phyloP scores from a whole-genome alignment of 805 yeast genomes.

The Wickerhamiella azyma region DNA sequence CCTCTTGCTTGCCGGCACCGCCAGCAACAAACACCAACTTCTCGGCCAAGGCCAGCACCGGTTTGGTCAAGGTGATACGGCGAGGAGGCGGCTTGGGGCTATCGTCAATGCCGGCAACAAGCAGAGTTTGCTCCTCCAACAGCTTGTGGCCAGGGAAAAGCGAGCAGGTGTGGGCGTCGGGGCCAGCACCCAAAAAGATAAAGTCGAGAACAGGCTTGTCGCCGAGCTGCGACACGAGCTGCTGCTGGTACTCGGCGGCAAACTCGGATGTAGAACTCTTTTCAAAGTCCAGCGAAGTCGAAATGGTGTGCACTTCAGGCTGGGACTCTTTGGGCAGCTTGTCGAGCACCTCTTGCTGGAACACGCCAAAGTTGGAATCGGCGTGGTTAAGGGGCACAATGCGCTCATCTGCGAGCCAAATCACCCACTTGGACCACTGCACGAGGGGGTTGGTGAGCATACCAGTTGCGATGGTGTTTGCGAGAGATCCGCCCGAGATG shows the following conservation, averaged over 20 bases:
- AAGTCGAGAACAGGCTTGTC: conserved; percentile 36
- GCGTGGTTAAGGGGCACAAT: conserved; percentile 67
- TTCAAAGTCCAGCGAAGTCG: conserved; percentile 45
- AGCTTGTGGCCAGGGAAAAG: conserved; percentile 74
- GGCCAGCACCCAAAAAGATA: conserved; percentile 79
- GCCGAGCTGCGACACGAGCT: conserved; percentile 38
- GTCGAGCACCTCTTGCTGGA: conserved; percentile 47
- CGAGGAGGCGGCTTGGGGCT: conserved; percentile 90
- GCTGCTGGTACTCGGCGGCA: conserved; percentile 48
- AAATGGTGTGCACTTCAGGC: conserved; percentile 26
- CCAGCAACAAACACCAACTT: conserved; percentile 73
- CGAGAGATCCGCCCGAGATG: conserved; percentile 82
- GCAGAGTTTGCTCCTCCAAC: conserved; percentile 38
- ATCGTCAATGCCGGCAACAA: conserved; percentile 55
- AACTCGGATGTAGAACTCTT: conserved; percentile 40
- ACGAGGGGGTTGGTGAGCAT: conserved; percentile 40
- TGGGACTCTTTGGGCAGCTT: conserved; percentile 23
- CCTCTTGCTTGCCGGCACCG: conserved; percentile 69
- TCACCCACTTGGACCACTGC: conserved; percentile 32
- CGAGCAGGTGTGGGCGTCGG: conserved; percentile 93
- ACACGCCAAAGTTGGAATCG: conserved; percentile 77
- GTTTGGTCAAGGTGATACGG: conserved; percentile 80
- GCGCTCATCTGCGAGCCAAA: conserved; percentile 84
- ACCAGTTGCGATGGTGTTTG: conserved; percentile 52
- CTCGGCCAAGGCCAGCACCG: conserved; percentile 43